Evolutionary conservation across 2,329 filamentous ascomycete genomes (phyloP).

Genomic region (Alternaria incomplexa): DNA sequence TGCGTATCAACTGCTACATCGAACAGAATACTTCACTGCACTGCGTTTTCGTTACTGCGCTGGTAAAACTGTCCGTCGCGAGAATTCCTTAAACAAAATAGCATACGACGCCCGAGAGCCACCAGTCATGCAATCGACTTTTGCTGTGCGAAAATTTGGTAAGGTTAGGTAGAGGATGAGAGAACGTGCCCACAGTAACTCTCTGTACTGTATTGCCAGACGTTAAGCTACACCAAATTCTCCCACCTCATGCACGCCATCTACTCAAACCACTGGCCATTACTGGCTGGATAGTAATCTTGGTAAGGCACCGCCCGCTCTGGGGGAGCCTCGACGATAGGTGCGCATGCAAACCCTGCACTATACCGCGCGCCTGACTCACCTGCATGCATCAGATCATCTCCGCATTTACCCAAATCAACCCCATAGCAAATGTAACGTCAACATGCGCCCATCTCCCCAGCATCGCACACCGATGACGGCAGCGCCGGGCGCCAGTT

Average conservation of each 20-base stretch:
- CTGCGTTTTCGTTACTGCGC: too few relatives aligned
- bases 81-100: too few relatives aligned
- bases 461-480: conserved; percentile 24
- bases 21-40: too few relatives aligned
- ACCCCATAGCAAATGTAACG: background rate
- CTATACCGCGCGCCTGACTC: background rate
- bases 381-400: conserved; percentile 1
- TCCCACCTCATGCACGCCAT: background rate
- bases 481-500: conserved; percentile 4
- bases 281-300: background rate
- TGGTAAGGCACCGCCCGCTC: background rate
- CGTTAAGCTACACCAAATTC: too few relatives aligned
- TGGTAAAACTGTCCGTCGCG: too few relatives aligned
- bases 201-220: too few relatives aligned
- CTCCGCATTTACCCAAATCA: background rate
- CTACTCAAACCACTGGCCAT: background rate
- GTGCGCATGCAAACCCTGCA: background rate
- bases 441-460: background rate
- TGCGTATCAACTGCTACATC: too few relatives aligned
- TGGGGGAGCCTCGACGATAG: background rate
- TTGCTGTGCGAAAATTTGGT: too few relatives aligned
- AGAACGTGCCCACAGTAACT: too few relatives aligned
- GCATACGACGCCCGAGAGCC: too few relatives aligned
- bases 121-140: too few relatives aligned
- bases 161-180: too few relatives aligned